Base-by-base conservation (phyloP, 768 basidiomycete species). In the Termitomyces sp. region DNA sequence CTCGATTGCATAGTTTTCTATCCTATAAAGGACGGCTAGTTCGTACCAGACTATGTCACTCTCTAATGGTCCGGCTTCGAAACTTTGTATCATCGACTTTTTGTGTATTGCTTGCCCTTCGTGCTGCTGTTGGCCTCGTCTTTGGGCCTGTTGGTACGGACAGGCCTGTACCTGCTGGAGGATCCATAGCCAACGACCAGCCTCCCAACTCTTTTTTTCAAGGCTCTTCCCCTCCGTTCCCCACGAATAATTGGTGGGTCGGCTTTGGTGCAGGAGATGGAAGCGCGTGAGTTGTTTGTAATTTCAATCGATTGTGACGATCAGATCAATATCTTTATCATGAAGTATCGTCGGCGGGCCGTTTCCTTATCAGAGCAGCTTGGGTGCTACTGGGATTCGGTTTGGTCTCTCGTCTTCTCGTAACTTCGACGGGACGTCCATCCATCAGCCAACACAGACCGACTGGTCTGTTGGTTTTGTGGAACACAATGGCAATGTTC, bases 231-330 rank as follows among this genome's bases (percentile, higher is more conserved):
- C 71, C 72, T 30, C 72, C 73, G 1, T 74, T 68, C 52, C 73
- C 73, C 30, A 74, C 73, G 9, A 72, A 72, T 36, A 69, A 69
- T 56, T 74, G 73, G 73, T 74, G 73, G 73, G 64, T 69, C 4
- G 73, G 69, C 35, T 74, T 67, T 58, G 72, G 67, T 32, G 71
- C 72, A 5, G 65, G 64, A 44, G 66, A 63, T 26, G 69, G 62
- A 40, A 64, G 60, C 60, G 63, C 60, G 69, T 68, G 61, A 59
- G 69, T 64, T 23, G 69, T 64, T 23, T 23, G 16, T n/a, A 32
- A 23, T 30, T 23, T 57, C 20, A 35, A 23, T 33, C 9, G 10
- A 3, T 26, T 6, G 3, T 56, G 38, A 57, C 7, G 10, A 30
- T 20, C 26, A n/a, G 50, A 49, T 20, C 16, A 13, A 28, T 23